These are phyloP conservation scores for Camptophora hylomeconis DNA, from an alignment of 2,329 filamentous ascomycete genomes.

Conservation along the genomic window DNA sequence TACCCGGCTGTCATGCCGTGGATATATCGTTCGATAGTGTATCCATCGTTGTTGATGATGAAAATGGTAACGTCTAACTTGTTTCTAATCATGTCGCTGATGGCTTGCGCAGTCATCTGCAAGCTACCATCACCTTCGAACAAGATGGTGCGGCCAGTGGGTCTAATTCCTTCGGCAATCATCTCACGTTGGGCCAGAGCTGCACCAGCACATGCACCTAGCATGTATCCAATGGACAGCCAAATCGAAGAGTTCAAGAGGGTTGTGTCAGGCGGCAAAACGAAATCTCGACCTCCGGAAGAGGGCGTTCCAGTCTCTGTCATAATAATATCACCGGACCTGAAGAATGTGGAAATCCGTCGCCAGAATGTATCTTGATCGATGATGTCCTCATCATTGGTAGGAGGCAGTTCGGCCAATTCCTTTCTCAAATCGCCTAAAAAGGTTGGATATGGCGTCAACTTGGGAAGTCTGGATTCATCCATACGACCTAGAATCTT, in stretches of 20 bases:
- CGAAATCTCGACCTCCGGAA: conserved; percentile 40
- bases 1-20: conserved; percentile 41
- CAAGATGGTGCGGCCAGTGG: conserved; percentile 39
- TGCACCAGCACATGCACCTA: conserved; percentile 43
- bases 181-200: conserved; percentile 41
- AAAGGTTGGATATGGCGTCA: conserved; percentile 21
- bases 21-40: conserved; percentile 46
- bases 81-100: conserved; percentile 49
- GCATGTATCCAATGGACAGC: conserved; percentile 49
- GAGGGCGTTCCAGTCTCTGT: conserved; percentile 47
- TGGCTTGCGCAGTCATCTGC: conserved; percentile 53
- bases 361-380: conserved; percentile 48
- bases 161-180: conserved; percentile 17
- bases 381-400: conserved; percentile 35
- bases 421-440: conserved; percentile 32
- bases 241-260: conserved; percentile 43
- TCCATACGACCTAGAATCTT: conserved; percentile 50
- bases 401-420: conserved; percentile 34
- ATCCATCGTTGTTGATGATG: conserved; percentile 47
- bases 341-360: conserved; percentile 43
- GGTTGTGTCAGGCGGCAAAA: conserved; percentile 35
- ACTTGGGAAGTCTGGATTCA: conserved; percentile 24
- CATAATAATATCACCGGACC: conserved; percentile 41
- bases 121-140: conserved; percentile 52
- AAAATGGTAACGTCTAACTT: conserved; percentile 37